A percentile compares a stretch with the other conserved stretches of the same genome.
Conservation (phyloP, 306 rosid genomes). For the Vigna radiata region DNA sequence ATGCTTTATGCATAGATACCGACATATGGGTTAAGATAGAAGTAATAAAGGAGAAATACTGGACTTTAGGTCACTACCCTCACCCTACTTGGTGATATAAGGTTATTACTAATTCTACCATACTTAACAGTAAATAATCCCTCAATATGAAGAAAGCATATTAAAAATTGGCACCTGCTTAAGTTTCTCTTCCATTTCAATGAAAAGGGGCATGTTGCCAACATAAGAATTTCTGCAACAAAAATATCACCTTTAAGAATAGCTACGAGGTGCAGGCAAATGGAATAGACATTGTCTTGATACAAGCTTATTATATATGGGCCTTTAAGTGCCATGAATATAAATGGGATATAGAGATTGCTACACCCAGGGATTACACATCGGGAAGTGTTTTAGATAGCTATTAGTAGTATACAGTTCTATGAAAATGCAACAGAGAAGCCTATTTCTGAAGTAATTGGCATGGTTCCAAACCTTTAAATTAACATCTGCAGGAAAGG, state of each 20-base stretch:
- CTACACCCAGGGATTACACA: conserved; percentile 33
- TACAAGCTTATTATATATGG: conserved; percentile 29
- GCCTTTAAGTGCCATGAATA: conserved; percentile 28
- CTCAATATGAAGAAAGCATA: conserved; percentile 36
- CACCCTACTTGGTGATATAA: not conserved
- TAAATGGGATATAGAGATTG: conserved; percentile 35
- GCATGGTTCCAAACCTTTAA: conserved; percentile 33
- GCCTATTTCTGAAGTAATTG: conserved; percentile 35
- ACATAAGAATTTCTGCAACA: conserved; percentile 89
- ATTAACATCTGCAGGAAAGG: conserved; percentile 2
- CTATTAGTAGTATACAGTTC: not conserved
- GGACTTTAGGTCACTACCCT: conserved; percentile 2
- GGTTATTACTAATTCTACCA: conserved; percentile 28
- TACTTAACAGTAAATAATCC: conserved; percentile 22
- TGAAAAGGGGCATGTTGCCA: conserved; percentile 85
- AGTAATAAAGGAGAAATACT: conserved; percentile 9
- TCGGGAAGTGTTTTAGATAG: conserved; percentile 22
- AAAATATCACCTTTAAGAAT: conserved; percentile 44
- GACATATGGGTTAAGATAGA: conserved; percentile 27
- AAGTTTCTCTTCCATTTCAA: conserved; percentile 87
- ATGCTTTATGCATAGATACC: conserved; percentile 9
- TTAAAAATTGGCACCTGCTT: conserved; percentile 65
- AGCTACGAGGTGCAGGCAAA: conserved; percentile 19
- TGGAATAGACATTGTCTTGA: conserved; percentile 28
- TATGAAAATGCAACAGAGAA: not conserved